Conservation (phyloP, 768 basidiomycete species). For the Gloeopeniophorella convolvens region DNA sequence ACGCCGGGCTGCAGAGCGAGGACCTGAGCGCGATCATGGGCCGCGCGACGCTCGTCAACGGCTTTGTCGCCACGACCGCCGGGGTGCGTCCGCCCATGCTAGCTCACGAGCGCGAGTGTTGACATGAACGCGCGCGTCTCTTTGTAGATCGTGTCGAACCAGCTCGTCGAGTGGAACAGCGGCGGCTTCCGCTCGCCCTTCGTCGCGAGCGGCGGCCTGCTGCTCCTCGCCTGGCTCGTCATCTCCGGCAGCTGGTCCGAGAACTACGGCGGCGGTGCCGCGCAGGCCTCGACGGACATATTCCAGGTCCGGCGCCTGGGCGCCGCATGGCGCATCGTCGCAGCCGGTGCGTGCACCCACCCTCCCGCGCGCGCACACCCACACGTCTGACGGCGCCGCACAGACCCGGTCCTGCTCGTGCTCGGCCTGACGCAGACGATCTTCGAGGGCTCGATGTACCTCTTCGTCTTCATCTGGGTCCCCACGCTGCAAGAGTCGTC, state of each 20-base stretch:
- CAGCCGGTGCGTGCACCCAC: slow-evolving; percentile 9
- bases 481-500: slow-evolving; percentile 64
- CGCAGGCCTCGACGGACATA: slow-evolving; percentile 29
- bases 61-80: slow-evolving; percentile 60
- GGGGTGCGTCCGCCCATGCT: slow-evolving; percentile 61
- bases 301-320: slow-evolving; percentile 49
- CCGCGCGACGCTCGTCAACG: slow-evolving; percentile 66
- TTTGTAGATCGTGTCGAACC: slow-evolving; percentile 33
- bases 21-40: slow-evolving; percentile 68
- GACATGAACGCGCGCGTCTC: too few species aligned
- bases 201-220: slow-evolving; percentile 50
- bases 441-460: slow-evolving; percentile 82
- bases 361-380: not conserved
- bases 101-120: too few species aligned
- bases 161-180: slow-evolving; percentile 45
- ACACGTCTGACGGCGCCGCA: not conserved
- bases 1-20: slow-evolving; percentile 42
- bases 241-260: slow-evolving; percentile 59
- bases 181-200: slow-evolving; percentile 57
- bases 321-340: slow-evolving; percentile 52
- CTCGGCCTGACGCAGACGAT: slow-evolving; percentile 72
- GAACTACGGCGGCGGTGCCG: slow-evolving; percentile 52
- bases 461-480: slow-evolving; percentile 82
- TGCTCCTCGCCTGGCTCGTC: slow-evolving; percentile 48
- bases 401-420: slow-evolving; percentile 56